Base-by-base conservation (phyloP, 495 filamentous ascomycete genomes). In the Penicillium canescens region DNA sequence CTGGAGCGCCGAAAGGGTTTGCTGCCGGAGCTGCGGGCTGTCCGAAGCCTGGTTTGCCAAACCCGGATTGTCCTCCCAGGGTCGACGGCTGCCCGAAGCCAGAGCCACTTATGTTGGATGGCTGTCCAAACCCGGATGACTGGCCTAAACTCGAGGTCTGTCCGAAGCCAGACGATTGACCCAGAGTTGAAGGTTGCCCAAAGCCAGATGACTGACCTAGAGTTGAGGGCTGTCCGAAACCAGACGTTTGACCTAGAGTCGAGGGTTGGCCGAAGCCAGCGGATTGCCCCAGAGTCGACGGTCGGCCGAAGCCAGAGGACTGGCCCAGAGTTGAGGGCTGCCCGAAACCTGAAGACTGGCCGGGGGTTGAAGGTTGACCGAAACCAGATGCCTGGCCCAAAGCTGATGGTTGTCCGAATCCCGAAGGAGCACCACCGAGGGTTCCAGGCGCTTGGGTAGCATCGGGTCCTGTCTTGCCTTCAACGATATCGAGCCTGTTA, bases 401-500 rank as follows among this genome's bases (percentile, higher is more conserved):
- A 16, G 56, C 36, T 12, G 67, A 59, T 14, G 69, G 63, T 37
- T 70, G 57, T 2, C 61, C 67, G 44, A 73, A 70, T 3, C 59
- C 46, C 13, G 62, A 54, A 13, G 53, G 47, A 33, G 44, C 47
- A 42, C 44, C 48, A n/a, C 57, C 62, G 21, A 63, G 47, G 26
- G 39, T 31, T 20, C 50, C 56, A 44, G 51, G 14, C n/a, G 55
- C 44, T 49, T 65, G 62, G 12, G 49, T 49, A 7, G 54, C 12
- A 24, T 20, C 34, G 24, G 65, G 48, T 10, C 34, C 59, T n/a
- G 73, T 74, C 42, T 73, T 75, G 4, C 69, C 75, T 40, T 80
- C 77, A 60, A 75, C 80, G 11, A 92, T 85, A 60, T 96, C 92
- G 45, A 83, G 75, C 12, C 91, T 82, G 60, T 96, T 96, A 0